Conservation (phyloP, 495 filamentous ascomycete species). For the Neurospora tetrasperma region DNA sequence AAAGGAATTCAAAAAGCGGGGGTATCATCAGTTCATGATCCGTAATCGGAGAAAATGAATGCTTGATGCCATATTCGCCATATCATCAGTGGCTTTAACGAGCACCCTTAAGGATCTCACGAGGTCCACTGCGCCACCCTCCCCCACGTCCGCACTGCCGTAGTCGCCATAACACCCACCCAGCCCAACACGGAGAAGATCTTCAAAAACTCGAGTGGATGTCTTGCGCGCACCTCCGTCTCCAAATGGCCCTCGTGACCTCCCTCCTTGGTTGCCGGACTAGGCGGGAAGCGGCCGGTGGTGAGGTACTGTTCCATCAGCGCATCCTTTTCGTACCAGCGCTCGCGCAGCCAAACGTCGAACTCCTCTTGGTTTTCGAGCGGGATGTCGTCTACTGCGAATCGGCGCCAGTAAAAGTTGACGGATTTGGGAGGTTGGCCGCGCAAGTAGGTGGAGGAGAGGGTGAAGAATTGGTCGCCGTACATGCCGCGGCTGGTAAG, state of each 20-base stretch:
- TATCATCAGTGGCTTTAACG: too few relatives aligned
- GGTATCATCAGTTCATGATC: too few relatives aligned
- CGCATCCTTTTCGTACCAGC: conserved; percentile 74
- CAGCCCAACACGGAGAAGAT: conserved; percentile 36
- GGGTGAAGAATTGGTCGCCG: conserved; percentile 67
- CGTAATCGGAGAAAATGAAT: too few relatives aligned
- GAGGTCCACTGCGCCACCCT: conserved; percentile 3
- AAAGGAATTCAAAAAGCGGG: background rate
- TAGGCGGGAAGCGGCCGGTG: conserved; percentile 57
- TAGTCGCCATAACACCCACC: conserved; percentile 25
- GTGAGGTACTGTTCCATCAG: conserved; percentile 60
- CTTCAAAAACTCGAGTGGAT: conserved; percentile 40
- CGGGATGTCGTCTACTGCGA: conserved; percentile 55
- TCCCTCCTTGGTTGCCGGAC: conserved; percentile 21
- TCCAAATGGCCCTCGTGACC: conserved; percentile 32
- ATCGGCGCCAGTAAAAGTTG: conserved; percentile 77
- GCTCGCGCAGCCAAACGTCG: conserved; percentile 59
- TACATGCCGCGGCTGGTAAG: conserved; percentile 50
- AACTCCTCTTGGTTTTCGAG: conserved; percentile 52
- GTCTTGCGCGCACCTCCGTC: conserved; percentile 36
- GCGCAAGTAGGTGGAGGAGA: conserved; percentile 62
- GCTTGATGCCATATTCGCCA: too few relatives aligned
- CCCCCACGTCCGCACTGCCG: conserved; percentile 20
- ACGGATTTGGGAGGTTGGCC: conserved; percentile 73
- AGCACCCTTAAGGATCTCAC: background rate